Base-by-base conservation (phyloP, 164 flowering plant genomes). In the Tetracentron sinense region DNA sequence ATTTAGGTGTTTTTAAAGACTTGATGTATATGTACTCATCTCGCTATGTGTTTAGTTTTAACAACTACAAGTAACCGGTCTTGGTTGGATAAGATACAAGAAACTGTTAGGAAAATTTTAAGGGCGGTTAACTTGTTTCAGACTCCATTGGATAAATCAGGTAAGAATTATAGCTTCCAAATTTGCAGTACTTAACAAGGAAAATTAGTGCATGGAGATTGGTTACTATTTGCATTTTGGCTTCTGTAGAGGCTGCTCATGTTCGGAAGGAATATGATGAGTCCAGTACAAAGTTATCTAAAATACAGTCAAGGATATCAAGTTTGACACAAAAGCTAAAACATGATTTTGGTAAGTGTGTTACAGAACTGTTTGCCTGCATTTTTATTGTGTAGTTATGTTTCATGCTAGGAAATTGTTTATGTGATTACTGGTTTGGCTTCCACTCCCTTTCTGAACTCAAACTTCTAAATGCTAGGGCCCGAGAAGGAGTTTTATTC, bases 211-310 rank as follows among this genome's bases (percentile, higher is more conserved):
- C 38, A 17, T 54, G 46, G 35, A 57, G 26, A 38, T 60, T 19
- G 14, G 2, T 61, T 50, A 55, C 58, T 44, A 42, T 2, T 58
- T 61, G 30, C 17, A 2, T 28, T 54, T 60, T 70, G 67, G 4
- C 50, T 69, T 74, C 54, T 71, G 54, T 66, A 92, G 99, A 92
- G 27, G 97, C 99, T 73, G 89, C 75, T 73, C 84, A 61, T 61
- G 71, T 95, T 35, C 94, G 89, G 38, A 88, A 95, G 80, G 99
- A 92, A 69, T 95, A 89, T 77, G 97, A 89, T 47, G 92, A 88
- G n/a, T 84, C 92, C 63, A 85, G 80, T 70, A 38, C 82, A 58
- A 95, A 83, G 81, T 73, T 95, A 67, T 79, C 92, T 64, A 85
- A 95, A 63, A 69, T 95, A 48, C 85, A 87, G 75, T 89, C 97